Base-by-base conservation (phyloP, 1,139 yeast genomes). In the Candida tropicalis region DNA sequence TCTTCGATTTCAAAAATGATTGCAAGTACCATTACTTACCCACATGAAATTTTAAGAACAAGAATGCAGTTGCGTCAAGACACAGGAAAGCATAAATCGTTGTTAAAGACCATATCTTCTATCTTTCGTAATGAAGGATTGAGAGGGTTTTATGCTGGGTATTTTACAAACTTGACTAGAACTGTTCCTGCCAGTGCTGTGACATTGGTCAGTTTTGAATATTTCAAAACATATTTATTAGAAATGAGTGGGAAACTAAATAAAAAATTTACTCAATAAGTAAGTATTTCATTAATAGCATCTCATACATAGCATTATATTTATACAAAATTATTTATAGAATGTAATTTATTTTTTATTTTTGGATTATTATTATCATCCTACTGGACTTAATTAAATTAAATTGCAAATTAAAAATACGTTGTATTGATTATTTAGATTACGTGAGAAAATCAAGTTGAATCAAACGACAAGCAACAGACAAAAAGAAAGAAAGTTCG, bases 161-260 rank as follows among this genome's bases (percentile, higher is more conserved):
- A 91, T 58, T 77, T 82, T 1, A 84, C 95, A 13, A 93, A 93
- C 60, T 70, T 93, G 59, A 79, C 89, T 27, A 74, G 99, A 56
- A 95, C 99, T 0, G 89, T 93, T 1, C 99, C 99, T 4, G 93
- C 97, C 6, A 83, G 93, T 57, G 97, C 97, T 1, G 88, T 93
- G 17, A 93, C 99, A 2, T 71, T 93, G 54, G 91, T 91, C n/a
- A 86, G 96, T 31, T 93, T 88, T 64, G 99, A 93, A 63, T 81
- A 88, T 58, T 81, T 90, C 59, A 84, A 88, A 55, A 75, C 80
- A 36, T 82, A 78, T 56, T 68, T 86, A 48, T 58, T 73, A 47
- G 71, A 66, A 39, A 57, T 67, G 38, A 63, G 68, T 49, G 74
- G 71, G 9, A 59, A 58, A 33, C 25, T 22, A 17, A 17, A 38